Conservation (phyloP, 768 basidiomycete genomes). For the Krasilnikovozyma curviuscula region DNA sequence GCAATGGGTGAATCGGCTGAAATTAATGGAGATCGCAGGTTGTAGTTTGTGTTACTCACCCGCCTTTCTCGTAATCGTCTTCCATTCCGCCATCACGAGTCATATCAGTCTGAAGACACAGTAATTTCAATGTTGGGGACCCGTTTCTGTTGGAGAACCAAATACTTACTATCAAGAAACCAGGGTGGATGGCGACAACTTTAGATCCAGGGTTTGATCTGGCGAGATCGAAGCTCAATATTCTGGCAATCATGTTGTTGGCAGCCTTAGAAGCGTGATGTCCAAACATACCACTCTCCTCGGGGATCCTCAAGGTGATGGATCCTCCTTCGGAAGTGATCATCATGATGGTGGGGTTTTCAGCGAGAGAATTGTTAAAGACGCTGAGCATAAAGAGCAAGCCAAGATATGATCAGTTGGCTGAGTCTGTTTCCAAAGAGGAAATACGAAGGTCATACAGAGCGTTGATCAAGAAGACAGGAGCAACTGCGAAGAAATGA, state of each 20-base stretch:
- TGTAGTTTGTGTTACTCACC: neutral
- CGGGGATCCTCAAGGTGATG: slow-evolving; percentile 30
- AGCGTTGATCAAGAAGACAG: slow-evolving; percentile 21
- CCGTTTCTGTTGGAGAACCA: neutral
- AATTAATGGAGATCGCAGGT: neutral
- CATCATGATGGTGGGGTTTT: slow-evolving; percentile 29
- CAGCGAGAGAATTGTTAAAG: slow-evolving; percentile 16
- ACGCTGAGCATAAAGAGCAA: slow-evolving; percentile 14
- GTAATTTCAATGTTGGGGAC: neutral
- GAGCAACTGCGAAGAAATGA: slow-evolving; percentile 1
- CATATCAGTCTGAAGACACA: slow-evolving; percentile 13
- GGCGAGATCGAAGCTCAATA: slow-evolving; percentile 29
- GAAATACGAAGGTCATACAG: slow-evolving; percentile 13
- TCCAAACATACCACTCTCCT: slow-evolving; percentile 35
- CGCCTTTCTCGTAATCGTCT: slow-evolving; percentile 3
- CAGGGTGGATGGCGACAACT: slow-evolving; percentile 24
- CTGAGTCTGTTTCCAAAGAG: neutral
- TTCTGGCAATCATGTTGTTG: slow-evolving; percentile 34
- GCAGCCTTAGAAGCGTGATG: slow-evolving; percentile 37
- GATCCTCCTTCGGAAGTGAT: slow-evolving; percentile 35
- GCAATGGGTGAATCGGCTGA: no score
- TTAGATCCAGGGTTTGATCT: neutral
- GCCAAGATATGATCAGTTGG: neutral
- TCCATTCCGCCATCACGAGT: slow-evolving; percentile 1
- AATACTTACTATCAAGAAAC: slow-evolving; percentile 34